Evolutionary conservation across 805 yeast genomes (phyloP).

Genomic region (Starmerella vitae): DNA sequence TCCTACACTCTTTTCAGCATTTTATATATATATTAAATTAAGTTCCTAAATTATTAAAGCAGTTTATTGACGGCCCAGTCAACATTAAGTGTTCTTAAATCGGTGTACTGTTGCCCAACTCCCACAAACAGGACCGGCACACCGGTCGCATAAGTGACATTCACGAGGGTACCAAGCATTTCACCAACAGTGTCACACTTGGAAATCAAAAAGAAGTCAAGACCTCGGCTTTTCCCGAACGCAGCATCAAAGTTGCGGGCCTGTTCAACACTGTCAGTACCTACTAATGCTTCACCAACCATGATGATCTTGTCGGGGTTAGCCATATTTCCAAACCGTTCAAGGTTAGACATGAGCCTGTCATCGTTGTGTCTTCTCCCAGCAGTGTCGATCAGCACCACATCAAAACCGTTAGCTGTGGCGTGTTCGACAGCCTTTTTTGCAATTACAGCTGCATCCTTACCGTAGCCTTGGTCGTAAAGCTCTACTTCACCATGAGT

Average conservation of each 20-base stretch:
- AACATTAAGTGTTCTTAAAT: constrained; percentile 75
- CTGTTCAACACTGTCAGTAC: constrained; percentile 93
- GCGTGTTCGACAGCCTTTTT: constrained; percentile 80
- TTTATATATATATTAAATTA: background rate
- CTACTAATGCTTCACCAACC: constrained; percentile 98
- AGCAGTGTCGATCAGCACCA: constrained; percentile 90
- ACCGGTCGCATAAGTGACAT: constrained; percentile 91
- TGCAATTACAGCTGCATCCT: constrained; percentile 92
- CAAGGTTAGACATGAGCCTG: constrained; percentile 86
- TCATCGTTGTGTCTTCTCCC: constrained; percentile 95
- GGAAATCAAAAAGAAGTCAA: constrained; percentile 84
- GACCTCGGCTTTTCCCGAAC: constrained; percentile 64
- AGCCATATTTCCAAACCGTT: constrained; percentile 89
- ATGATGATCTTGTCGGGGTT: constrained; percentile 90
- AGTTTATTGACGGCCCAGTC: constrained; percentile 83
- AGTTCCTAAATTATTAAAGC: constrained; percentile 36
- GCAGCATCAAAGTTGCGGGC: constrained; percentile 88
- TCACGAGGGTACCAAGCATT: constrained; percentile 89
- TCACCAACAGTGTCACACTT: constrained; percentile 97
- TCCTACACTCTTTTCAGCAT: too few species aligned
- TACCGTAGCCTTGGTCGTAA: constrained; percentile 92
- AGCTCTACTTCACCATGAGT: constrained; percentile 45
- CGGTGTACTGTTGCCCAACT: constrained; percentile 94
- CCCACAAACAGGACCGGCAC: constrained; percentile 94
- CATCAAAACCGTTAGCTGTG: constrained; percentile 53